Evolutionary conservation across 495 filamentous ascomycete species (phyloP).

Genomic region (Trichoderma virens): DNA sequence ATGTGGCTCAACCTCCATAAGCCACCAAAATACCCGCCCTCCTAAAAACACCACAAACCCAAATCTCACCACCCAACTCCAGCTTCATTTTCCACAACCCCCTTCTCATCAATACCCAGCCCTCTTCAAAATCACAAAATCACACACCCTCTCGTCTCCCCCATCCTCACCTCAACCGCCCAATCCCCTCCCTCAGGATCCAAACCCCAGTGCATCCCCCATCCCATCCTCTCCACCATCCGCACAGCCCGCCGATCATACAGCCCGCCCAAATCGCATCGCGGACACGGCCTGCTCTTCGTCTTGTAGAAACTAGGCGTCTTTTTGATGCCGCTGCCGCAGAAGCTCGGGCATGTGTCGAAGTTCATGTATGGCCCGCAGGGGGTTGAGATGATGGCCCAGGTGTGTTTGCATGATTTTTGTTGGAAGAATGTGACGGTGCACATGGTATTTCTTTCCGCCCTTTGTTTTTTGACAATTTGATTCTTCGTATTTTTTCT

Average conservation of each 20-base stretch:
- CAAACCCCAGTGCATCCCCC: slow-evolving; percentile 28
- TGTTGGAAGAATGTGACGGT: slow-evolving; percentile 26
- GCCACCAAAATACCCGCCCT: background rate
- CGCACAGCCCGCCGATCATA: slow-evolving; percentile 32
- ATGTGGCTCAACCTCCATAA: too few relatives aligned
- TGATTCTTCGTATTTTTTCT: background rate
- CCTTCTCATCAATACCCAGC: slow-evolving; percentile 10
- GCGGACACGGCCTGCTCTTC: slow-evolving; percentile 18
- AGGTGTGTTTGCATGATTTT: slow-evolving; percentile 30
- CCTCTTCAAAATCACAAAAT: slow-evolving; percentile 29
- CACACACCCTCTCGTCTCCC: slow-evolving; percentile 17
- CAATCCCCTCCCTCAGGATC: slow-evolving; percentile 28
- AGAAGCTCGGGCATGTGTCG: slow-evolving; percentile 24
- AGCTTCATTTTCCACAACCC: slow-evolving; percentile 25
- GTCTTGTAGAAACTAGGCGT: slow-evolving; percentile 7
- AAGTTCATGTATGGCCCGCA: slow-evolving; percentile 33
- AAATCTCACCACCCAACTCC: background rate
- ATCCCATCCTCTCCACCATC: slow-evolving; percentile 23
- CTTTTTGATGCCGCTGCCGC: background rate
- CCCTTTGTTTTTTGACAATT: background rate
- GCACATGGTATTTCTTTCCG: slow-evolving; percentile 19
- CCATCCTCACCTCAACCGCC: slow-evolving; percentile 9
- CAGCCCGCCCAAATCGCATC: slow-evolving; percentile 18
- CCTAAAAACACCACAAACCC: background rate
- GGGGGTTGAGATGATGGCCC: slow-evolving; percentile 25